Conservation (phyloP, 495 filamentous ascomycete species). For the Xylaria longipes region DNA sequence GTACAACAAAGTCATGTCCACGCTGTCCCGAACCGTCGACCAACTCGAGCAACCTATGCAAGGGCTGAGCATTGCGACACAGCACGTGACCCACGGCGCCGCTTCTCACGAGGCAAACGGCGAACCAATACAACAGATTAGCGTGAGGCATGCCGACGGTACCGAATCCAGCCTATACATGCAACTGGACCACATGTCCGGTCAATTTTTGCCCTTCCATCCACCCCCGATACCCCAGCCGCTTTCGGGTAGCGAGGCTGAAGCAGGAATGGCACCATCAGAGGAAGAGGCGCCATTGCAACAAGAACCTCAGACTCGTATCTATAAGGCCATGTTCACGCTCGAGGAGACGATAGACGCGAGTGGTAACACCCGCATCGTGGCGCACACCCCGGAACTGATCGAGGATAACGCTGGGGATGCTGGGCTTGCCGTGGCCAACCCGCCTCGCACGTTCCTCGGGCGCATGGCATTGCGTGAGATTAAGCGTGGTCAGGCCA, state of each 20-base stretch:
- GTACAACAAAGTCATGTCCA: slow-evolving; percentile 75
- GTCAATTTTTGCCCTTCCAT: slow-evolving; percentile 75
- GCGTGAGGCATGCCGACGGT: slow-evolving; percentile 59
- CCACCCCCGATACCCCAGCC: slow-evolving; percentile 77
- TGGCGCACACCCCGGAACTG: slow-evolving; percentile 58
- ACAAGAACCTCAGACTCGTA: slow-evolving; percentile 56
- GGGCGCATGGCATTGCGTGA: slow-evolving; percentile 59
- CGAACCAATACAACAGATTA: slow-evolving; percentile 44
- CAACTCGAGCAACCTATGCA: slow-evolving; percentile 69
- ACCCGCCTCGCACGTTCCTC: slow-evolving; percentile 51
- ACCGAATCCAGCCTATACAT: slow-evolving; percentile 51
- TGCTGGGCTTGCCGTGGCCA: neutral
- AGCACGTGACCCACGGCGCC: slow-evolving; percentile 37
- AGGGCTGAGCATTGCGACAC: slow-evolving; percentile 38
- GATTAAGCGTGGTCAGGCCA: slow-evolving; percentile 51
- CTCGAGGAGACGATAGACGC: slow-evolving; percentile 78
- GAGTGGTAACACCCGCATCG: slow-evolving; percentile 67
- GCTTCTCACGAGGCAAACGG: slow-evolving; percentile 35
- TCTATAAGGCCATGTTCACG: slow-evolving; percentile 81
- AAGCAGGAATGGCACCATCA: slow-evolving; percentile 34
- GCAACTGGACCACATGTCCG: slow-evolving; percentile 55
- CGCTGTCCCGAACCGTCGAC: slow-evolving; percentile 74
- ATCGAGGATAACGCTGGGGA: slow-evolving; percentile 45
- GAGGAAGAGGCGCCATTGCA: slow-evolving; percentile 42
- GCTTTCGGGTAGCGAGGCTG: slow-evolving; percentile 47